Evolutionary conservation across 2,329 filamentous ascomycete species (phyloP), one percentile per base, ranked within the genome.

Genomic region (Aurifilum marmelostoma): DNA sequence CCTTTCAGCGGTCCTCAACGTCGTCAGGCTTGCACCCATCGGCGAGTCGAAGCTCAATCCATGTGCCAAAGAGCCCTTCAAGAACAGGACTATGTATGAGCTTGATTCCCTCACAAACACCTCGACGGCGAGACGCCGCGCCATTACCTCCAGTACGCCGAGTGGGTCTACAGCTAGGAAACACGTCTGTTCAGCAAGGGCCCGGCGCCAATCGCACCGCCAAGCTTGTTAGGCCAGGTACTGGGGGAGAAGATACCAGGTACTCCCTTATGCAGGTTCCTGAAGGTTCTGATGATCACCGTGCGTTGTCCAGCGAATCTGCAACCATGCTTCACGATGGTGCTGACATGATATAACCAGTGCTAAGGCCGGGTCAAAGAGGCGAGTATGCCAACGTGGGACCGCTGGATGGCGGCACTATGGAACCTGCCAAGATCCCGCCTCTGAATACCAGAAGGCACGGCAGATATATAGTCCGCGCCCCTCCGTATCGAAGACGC

Each of bases 211-310:
- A 66, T 7, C 18, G 11, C 14, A 34, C 24, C 37, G 29, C n/a
- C n/a, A 29, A 32, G 8, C 5, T 24, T 56, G 34, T 27, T 7
- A 63, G 24, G 21, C 52, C 64, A 56, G 39, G 5, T 39, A 16
- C 18, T 37, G 59, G 60, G 16, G 61, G 27, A 12, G 21, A 24
- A 37, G 37, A 52, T 16, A 9, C 21, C 29, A 66, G 39, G 34
- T 69, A 66, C 16, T 74, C 75, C 12, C 64, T 75, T 24, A 76
- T 73, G 70, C 75, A 75, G 59, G 71, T 73, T 21, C 72, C 75
- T 14, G 67, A 71, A 37, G 73, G 71, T 70, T 56, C 71, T 68
- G 29, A 32, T 2, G 41, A 37, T 34, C 27, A 56, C 27, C 56
- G 68, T 71, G 24, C 43, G 64, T 61, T 8, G 7, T 24, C 18